Conservation (phyloP, 495 filamentous ascomycete genomes). For the Xylaria flabelliformis region DNA sequence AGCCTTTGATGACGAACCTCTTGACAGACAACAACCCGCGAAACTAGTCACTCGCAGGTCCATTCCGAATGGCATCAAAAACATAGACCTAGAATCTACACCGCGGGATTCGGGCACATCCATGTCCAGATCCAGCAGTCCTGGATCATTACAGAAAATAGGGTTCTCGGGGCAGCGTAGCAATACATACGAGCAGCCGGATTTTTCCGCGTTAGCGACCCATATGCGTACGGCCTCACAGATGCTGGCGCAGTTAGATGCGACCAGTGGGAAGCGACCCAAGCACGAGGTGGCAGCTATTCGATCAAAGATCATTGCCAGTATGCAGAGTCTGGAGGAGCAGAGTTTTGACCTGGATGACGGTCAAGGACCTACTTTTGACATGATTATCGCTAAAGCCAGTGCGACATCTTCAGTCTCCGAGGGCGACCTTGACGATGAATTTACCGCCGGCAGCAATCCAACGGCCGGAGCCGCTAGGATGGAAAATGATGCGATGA, state of each 20-base stretch:
- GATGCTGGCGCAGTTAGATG: conserved; percentile 78
- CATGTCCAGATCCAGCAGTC: conserved; percentile 66
- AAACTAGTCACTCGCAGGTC: conserved; percentile 30
- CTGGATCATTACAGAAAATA: conserved; percentile 58
- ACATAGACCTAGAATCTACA: conserved; percentile 47
- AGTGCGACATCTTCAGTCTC: conserved; percentile 43
- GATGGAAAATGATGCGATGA: conserved; percentile 84
- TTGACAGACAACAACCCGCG: conserved; percentile 34
- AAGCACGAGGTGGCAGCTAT: conserved; percentile 76
- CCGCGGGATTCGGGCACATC: conserved; percentile 63
- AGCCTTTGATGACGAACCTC: conserved; percentile 50
- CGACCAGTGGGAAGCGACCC: conserved; percentile 73
- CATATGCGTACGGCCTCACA: conserved; percentile 82
- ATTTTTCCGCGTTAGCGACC: conserved; percentile 75
- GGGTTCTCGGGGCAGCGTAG: conserved; percentile 52
- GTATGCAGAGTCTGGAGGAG: conserved; percentile 83
- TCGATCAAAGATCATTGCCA: conserved; percentile 77
- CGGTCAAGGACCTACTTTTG: conserved; percentile 68
- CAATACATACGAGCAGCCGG: conserved; percentile 63
- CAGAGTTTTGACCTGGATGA: conserved; percentile 73
- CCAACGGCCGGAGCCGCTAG: conserved; percentile 71
- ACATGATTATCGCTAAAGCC: conserved; percentile 70
- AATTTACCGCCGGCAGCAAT: conserved; percentile 57
- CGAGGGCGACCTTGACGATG: conserved; percentile 53
- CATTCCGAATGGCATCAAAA: conserved; percentile 62